These are phyloP conservation scores for Scleroderma bovista DNA, from an alignment of 768 basidiomycete species.

Conservation along the genomic window DNA sequence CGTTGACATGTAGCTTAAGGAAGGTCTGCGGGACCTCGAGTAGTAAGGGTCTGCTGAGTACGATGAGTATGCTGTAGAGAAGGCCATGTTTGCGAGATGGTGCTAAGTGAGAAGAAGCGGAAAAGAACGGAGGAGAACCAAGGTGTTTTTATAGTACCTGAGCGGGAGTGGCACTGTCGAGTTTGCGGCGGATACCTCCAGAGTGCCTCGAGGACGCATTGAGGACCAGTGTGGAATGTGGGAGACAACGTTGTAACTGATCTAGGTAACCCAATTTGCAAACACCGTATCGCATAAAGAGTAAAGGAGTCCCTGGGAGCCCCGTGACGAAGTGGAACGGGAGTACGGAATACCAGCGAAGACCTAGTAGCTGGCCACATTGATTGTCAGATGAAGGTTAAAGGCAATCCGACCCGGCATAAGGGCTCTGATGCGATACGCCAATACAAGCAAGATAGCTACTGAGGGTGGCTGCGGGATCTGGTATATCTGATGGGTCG, in stretches of 20 bases:
- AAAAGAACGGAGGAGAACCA: background rate
- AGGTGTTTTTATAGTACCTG: conserved; percentile 20
- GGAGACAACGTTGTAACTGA: conserved; percentile 9
- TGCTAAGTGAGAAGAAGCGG: conserved; percentile 1
- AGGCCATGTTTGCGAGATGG: conserved; percentile 31
- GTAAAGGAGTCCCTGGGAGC: conserved; percentile 1
- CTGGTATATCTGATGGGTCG: too few relatives aligned
- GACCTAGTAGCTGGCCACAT: background rate
- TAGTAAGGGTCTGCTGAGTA: conserved; percentile 28
- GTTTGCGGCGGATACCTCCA: conserved; percentile 10
- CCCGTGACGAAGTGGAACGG: conserved; percentile 6
- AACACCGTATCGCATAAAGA: conserved; percentile 10
- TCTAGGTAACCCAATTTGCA: conserved; percentile 18
- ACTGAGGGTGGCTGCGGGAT: too few relatives aligned
- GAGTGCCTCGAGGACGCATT: conserved; percentile 26
- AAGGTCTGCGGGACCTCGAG: conserved; percentile 28
- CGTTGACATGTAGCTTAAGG: conserved; percentile 29
- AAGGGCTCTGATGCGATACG: too few relatives aligned
- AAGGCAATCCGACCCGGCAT: background rate
- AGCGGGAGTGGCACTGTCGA: conserved; percentile 8
- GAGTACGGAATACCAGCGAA: conserved; percentile 20
- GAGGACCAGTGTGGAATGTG: conserved; percentile 11
- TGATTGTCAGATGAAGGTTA: background rate
- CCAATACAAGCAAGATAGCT: too few relatives aligned
- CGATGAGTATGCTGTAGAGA: conserved; percentile 28